A percentile compares a stretch with the other conserved stretches of the same genome.
These are phyloP conservation scores for Aureobasidium namibiae DNA, from an alignment of 2,329 filamentous ascomycete species.

Conservation along the genomic window DNA sequence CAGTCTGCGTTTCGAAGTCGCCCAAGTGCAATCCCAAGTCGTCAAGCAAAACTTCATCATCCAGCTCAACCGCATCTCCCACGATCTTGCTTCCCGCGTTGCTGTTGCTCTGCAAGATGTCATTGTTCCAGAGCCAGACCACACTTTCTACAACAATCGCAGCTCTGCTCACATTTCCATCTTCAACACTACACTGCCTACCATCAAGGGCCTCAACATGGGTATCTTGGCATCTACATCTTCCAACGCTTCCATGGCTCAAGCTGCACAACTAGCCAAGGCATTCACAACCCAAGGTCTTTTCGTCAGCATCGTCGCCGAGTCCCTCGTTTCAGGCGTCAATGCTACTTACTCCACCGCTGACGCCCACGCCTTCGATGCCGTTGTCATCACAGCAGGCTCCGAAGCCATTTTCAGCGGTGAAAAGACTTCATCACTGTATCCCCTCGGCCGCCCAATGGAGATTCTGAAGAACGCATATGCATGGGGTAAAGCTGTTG, in stretches of 20 bases:
- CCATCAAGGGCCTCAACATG: conserved; percentile 55
- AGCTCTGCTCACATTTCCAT: conserved; percentile 54
- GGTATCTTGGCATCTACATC: conserved; percentile 50
- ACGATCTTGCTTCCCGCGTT: conserved; percentile 59
- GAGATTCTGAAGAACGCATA: conserved; percentile 72
- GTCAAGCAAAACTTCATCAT: conserved; percentile 62
- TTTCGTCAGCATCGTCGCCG: conserved; percentile 52
- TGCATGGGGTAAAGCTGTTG: conserved; percentile 67
- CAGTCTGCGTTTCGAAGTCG: conserved; percentile 60
- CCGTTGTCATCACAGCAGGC: conserved; percentile 61
- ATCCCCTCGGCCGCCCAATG: conserved; percentile 59
- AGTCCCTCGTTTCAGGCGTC: conserved; percentile 55
- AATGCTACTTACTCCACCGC: conserved; percentile 65
- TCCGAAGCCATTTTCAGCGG: conserved; percentile 44
- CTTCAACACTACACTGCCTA: conserved; percentile 50
- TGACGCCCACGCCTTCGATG: conserved; percentile 55
- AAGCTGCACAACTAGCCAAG: conserved; percentile 44
- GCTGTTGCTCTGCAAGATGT: conserved; percentile 61
- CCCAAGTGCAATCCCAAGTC: conserved; percentile 66
- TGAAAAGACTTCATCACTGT: conserved; percentile 49
- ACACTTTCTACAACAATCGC: conserved; percentile 61
- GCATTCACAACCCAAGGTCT: conserved; percentile 44
- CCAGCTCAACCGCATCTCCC: conserved; percentile 61
- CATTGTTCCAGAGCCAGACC: conserved; percentile 49
- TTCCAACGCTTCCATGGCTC: conserved; percentile 36